Conservation (phyloP, 306 rosid genomes). For the Erythrophleum fordii region DNA sequence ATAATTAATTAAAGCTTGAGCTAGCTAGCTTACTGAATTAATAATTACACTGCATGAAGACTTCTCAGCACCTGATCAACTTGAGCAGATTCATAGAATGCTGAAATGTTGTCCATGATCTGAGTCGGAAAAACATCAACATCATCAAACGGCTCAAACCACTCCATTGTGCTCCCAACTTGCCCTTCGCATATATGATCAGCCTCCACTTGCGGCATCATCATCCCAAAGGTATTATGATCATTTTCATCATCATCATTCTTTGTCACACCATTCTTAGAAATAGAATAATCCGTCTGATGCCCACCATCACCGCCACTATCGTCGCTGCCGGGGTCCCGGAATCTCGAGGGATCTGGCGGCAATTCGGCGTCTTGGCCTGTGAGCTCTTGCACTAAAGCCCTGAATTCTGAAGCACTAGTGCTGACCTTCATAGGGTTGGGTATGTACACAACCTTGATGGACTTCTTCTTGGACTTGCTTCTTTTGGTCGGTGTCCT, state of each 20-base stretch:
- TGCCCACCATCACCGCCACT: background rate
- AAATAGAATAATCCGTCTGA: background rate
- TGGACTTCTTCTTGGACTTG: conserved; percentile 44
- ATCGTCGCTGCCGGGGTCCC: background rate
- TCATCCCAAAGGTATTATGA: no score
- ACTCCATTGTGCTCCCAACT: conserved; percentile 32
- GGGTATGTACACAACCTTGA: conserved; percentile 76
- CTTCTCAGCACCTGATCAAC: conserved; percentile 35
- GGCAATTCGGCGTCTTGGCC: conserved; percentile 71
- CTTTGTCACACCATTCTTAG: conserved; percentile 10
- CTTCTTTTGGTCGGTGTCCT: conserved; percentile 39
- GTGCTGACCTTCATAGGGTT: conserved; percentile 73
- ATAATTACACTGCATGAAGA: conserved; percentile 38
- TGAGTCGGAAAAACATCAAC: conserved; percentile 54
- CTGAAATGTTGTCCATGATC: conserved; percentile 61
- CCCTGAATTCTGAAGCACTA: conserved; percentile 63
- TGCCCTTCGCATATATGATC: background rate
- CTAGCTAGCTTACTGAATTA: conserved; percentile 4
- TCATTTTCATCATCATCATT: background rate
- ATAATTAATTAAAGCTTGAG: background rate
- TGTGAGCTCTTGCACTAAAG: conserved; percentile 75
- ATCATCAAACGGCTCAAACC: conserved; percentile 48
- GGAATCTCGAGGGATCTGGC: conserved; percentile 53
- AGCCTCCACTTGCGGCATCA: conserved; percentile 34
- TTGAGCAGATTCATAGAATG: conserved; percentile 50